phyloP scores from a whole-genome alignment of 2,329 filamentous ascomycete genomes.

The Aspergillus texensis region DNA sequence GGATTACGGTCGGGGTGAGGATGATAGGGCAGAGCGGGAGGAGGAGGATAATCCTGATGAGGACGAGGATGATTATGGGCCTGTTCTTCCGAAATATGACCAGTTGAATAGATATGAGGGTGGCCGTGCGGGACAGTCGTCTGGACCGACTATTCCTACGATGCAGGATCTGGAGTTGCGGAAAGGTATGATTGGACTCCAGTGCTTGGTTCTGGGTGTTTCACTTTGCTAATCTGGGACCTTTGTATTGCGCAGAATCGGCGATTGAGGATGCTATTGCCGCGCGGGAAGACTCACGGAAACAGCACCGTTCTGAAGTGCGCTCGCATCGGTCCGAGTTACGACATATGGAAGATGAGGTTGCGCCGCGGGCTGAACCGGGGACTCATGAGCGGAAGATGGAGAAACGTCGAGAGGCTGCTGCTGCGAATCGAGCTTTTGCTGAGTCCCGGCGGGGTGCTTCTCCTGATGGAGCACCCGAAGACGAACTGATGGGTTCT shows the following conservation, averaged over 20 bases:
- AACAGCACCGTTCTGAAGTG: slow-evolving; percentile 53
- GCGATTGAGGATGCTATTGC: slow-evolving; percentile 33
- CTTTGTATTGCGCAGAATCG: slow-evolving; percentile 27
- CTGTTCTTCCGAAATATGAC: slow-evolving; percentile 45
- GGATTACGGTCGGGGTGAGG: slow-evolving; percentile 30
- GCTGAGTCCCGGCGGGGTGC: slow-evolving; percentile 58
- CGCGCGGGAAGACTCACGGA: slow-evolving; percentile 30
- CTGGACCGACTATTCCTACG: slow-evolving; percentile 68
- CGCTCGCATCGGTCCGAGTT: slow-evolving; percentile 46
- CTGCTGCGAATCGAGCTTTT: slow-evolving; percentile 74
- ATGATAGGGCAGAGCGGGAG: slow-evolving; percentile 39
- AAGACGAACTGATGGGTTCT: slow-evolving; percentile 73
- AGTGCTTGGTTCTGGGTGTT: background rate
- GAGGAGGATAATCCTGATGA: slow-evolving; percentile 37
- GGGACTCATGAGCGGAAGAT: slow-evolving; percentile 81
- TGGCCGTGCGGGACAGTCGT: slow-evolving; percentile 15
- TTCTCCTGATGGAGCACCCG: slow-evolving; percentile 68
- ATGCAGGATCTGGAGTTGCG: slow-evolving; percentile 71
- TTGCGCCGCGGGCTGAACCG: slow-evolving; percentile 78
- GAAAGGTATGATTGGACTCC: slow-evolving; percentile 35
- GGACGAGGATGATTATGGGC: slow-evolving; percentile 66
- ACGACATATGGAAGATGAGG: slow-evolving; percentile 62
- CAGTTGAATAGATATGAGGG: background rate
- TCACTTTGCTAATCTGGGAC: background rate
- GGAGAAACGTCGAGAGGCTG: slow-evolving; percentile 78